phyloP scores from a whole-genome alignment of 2,329 filamentous ascomycete species.

The Colletotrichum musicola region DNA sequence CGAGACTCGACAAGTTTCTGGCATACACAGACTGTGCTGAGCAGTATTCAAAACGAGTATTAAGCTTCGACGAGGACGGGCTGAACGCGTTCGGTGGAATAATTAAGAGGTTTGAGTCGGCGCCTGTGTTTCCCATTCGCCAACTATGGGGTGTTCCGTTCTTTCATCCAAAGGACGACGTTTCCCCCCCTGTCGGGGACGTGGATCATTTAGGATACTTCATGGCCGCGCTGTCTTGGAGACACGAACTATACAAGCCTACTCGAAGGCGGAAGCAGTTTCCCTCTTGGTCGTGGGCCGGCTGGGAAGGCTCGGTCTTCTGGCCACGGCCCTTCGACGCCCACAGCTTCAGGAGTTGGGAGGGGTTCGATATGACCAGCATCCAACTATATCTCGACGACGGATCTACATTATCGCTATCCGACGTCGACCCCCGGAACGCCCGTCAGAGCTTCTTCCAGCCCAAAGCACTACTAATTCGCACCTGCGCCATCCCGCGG shows the following conservation, averaged over 20 bases:
- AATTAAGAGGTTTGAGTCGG: slow-evolving; percentile 10
- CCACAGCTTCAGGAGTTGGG: slow-evolving; percentile 5
- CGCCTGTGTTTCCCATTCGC: slow-evolving; percentile 4
- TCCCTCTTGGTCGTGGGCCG: slow-evolving; percentile 23
- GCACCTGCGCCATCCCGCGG: slow-evolving; percentile 9
- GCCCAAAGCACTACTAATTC: slow-evolving; percentile 11
- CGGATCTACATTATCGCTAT: slow-evolving; percentile 10
- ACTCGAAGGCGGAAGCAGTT: slow-evolving; percentile 16
- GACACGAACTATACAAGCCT: slow-evolving; percentile 18
- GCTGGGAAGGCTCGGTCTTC: slow-evolving; percentile 18
- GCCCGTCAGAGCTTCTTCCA: slow-evolving; percentile 5
- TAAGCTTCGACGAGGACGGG: slow-evolving; percentile 17
- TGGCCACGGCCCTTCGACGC: slow-evolving; percentile 8
- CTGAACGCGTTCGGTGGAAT: slow-evolving; percentile 20
- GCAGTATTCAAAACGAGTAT: slow-evolving; percentile 13
- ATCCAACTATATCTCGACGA: slow-evolving; percentile 9
- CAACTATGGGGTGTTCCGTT: slow-evolving; percentile 20
- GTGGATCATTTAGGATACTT: slow-evolving; percentile 7
- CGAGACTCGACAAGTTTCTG: slow-evolving; percentile 15
- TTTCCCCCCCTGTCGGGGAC: background rate
- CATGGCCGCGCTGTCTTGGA: slow-evolving; percentile 16
- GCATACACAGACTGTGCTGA: slow-evolving; percentile 20
- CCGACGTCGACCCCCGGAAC: slow-evolving; percentile 4
- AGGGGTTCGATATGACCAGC: slow-evolving; percentile 1
- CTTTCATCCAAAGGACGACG: slow-evolving; percentile 9